Conservation (phyloP, 2,329 filamentous ascomycete species). For the Xylaria arbuscula region DNA sequence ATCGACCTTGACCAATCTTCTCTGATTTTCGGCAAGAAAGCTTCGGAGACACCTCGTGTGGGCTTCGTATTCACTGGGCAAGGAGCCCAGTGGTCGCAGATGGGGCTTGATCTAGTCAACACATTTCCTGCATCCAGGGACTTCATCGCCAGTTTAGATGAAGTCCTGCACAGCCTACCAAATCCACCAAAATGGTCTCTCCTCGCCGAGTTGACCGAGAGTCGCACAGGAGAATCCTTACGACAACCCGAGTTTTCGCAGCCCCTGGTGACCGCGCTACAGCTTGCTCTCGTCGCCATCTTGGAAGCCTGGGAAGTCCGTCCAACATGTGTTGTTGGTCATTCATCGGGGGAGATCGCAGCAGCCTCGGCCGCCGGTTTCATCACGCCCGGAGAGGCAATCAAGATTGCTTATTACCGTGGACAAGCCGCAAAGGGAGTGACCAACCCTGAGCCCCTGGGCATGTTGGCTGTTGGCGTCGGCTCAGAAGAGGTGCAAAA, state of each 20-base stretch:
- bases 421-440: constrained; percentile 16
- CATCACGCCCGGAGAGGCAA: background rate
- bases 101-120: background rate
- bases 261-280: background rate
- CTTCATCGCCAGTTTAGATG: too few species aligned
- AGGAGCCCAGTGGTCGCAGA: background rate
- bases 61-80: background rate
- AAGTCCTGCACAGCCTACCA: too few species aligned
- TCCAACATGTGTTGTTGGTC: background rate
- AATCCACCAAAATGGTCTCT: too few species aligned
- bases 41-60: too few species aligned
- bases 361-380: background rate
- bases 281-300: background rate
- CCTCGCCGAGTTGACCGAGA: background rate
- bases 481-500: constrained; percentile 36
- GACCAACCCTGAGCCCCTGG: constrained; percentile 9
- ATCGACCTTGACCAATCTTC: too few species aligned
- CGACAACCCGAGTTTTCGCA: background rate
- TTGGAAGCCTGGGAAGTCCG: background rate
- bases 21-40: too few species aligned
- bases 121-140: background rate
- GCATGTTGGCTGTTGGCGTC: constrained; percentile 51
- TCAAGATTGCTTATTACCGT: constrained; percentile 4
- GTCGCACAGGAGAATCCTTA: background rate
- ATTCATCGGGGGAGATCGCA: background rate